A percentile compares a stretch with the other conserved stretches of the same genome.
Evolutionary conservation across 306 rosid genomes (phyloP).

Genomic region (Hylodesmum podocarpum): DNA sequence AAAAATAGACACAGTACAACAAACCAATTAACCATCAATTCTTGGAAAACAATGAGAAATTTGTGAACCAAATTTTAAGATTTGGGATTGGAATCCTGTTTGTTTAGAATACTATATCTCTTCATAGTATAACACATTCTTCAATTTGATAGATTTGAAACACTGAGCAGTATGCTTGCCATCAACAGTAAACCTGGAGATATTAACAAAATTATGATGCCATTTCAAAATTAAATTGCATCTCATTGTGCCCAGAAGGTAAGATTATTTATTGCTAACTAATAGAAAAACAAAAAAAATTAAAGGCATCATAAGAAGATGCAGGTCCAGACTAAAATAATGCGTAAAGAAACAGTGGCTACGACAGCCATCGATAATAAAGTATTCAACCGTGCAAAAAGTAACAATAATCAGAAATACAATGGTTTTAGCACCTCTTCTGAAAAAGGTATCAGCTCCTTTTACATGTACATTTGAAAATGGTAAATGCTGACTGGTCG

Average conservation of each 20-base stretch:
- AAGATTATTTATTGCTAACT: neutral
- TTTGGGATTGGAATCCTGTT: neutral
- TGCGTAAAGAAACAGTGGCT: neutral
- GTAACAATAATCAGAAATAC: too few relatives aligned
- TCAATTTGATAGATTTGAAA: conserved; percentile 57
- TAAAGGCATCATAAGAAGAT: neutral
- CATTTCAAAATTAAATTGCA: neutral
- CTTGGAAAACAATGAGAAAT: neutral
- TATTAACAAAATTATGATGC: neutral
- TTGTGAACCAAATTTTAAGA: neutral
- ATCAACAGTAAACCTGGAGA: conserved; percentile 50
- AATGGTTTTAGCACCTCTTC: too few relatives aligned
- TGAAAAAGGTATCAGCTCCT: too few relatives aligned
- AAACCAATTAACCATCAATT: neutral
- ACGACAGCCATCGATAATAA: neutral
- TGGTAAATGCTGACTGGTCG: too few relatives aligned
- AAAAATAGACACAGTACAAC: neutral
- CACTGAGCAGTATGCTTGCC: conserved; percentile 61
- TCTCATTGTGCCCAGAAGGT: neutral
- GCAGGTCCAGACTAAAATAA: neutral
- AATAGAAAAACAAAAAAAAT: neutral
- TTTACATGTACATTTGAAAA: too few relatives aligned
- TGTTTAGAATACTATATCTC: conserved; percentile 46
- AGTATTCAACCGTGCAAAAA: too few relatives aligned
- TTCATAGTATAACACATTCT: conserved; percentile 52